Base-by-base conservation (phyloP, 805 yeast species). In the Komagataella mondaviorum region DNA sequence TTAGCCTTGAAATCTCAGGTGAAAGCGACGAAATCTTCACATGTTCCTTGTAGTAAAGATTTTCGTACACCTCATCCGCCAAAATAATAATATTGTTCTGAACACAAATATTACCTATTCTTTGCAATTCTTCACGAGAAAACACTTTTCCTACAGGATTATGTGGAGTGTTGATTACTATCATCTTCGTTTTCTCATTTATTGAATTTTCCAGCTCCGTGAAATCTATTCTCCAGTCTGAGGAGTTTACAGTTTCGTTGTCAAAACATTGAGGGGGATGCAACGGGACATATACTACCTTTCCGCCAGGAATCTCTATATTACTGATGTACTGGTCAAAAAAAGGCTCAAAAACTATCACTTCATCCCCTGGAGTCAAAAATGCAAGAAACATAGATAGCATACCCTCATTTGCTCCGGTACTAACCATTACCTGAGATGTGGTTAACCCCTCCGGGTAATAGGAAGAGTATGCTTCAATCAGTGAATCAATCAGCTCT, bases 331-430 rank as follows among this genome's bases (percentile, higher is more conserved):
- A 93, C 68, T 93, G 99, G 62, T 93, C 99, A 63, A 93, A 93
- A 63, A 89, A 93, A 2, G 99, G 99, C 67, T 91, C 96, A 63
- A 93, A 86, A 12, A 93, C 97, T 64, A 93, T 86, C 23, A 84
- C 99, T 66, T 93, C 99, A 60, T 93, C 99, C 20, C 95, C 97
- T 1, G 81, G 78, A 47, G 86, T 77, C 56, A 93, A 68, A 58
- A 89, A 84, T 0, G 95, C 99, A 53, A 88, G 83, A 63, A 90
- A 82, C 3, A 85, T 80, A 1, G 96, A 69, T 51, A 88, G 74
- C 73, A 93, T 86, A 44, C 97, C 98, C 69, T 93, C 98, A 61
- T 93, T 93, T 47, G 99, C 99, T 52, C 99, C 99, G 1, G 98
- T 89, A 47, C 96, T 88, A 45, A 91, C 83, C 52, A 83, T 79